Base-by-base conservation (phyloP, 164 flowering plant species). In the Chimonanthus praecox region DNA sequence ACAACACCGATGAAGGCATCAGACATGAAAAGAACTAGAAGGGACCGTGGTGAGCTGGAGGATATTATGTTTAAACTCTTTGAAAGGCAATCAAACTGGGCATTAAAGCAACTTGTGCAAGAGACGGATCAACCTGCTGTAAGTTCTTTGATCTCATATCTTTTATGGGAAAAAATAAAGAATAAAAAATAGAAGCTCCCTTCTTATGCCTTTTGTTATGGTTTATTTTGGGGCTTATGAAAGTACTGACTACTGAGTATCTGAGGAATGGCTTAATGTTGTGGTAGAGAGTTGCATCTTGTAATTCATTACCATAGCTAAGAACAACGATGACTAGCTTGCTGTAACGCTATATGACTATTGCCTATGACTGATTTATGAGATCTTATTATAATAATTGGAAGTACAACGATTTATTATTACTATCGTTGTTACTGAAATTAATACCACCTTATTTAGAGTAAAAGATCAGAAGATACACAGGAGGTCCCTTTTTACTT, bases 111-210 rank as follows among this genome's bases (percentile, higher is more conserved):
- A 71, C 80, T 93, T 73, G 77, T 90, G 73, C 86, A 85, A 60
- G 88, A 87, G 82, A 93, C 98, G 0, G 92, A 93, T 78, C 98
- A 91, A 80, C 98, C 98, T 74, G 94, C 88, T 75, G 98, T 92
- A 83, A 73, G 86, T 80, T 64, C 5, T 15, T 70, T 62, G 10
- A 50, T 62, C 58, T 33, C 16, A 33, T 44, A 65, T 49, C 49
- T 65, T 43, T 13, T 45, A 43, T 65, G 48, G 46, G 3, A 45
- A 15, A 65, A n/a, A 63, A 63, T 2, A 7, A 20, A 9, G 18
- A 44, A 11, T 43, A 33, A 65, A 45, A 54, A 54, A 54, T 54
- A 54, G 15, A 54, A 54, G 15, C 60, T 54, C 16, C 11, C 60
- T 65, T 65, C 5, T 65, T 15, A 65, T 65, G 47, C 47, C 5